Evolutionary conservation across 441 rosid genomes (phyloP).

Genomic region (Croton laevigatus): DNA sequence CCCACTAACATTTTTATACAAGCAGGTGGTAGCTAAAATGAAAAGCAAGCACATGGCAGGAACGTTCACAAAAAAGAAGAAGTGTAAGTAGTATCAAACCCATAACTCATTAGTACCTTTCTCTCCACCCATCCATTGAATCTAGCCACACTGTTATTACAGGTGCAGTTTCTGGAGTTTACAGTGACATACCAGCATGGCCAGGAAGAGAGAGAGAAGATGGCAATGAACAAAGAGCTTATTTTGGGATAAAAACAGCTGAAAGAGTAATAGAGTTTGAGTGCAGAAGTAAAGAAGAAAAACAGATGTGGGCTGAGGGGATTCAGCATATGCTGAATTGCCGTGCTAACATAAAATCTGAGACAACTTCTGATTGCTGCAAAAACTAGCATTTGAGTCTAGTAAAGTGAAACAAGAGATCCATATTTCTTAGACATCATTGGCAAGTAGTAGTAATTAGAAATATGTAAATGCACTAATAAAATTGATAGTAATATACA

Average conservation of each 20-base stretch:
- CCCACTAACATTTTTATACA: constrained; percentile 8
- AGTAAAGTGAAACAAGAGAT: constrained; percentile 14
- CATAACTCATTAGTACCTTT: constrained; percentile 14
- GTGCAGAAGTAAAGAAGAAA: constrained; percentile 60
- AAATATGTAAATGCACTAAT: constrained; percentile 15
- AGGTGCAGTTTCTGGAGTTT: constrained; percentile 69
- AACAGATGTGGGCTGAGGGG: constrained; percentile 82
- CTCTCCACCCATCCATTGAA: constrained; percentile 9
- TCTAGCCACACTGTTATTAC: constrained; percentile 22
- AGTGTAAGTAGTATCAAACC: constrained; percentile 52
- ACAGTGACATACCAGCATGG: constrained; percentile 60
- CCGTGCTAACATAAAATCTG: constrained; percentile 33
- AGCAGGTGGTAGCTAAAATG: constrained; percentile 81
- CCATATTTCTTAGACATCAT: constrained; percentile 3
- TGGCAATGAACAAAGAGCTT: constrained; percentile 44
- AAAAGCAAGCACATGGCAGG: constrained; percentile 95
- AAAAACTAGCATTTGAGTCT: constrained; percentile 16
- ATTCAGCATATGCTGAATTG: constrained; percentile 62
- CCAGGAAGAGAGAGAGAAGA: constrained; percentile 53
- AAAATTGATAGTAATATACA: constrained; percentile 15
- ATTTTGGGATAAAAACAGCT: constrained; percentile 69
- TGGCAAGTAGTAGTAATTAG: neutral
- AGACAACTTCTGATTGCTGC: constrained; percentile 16
- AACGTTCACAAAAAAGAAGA: constrained; percentile 83
- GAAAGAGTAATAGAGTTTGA: constrained; percentile 87